Evolutionary conservation across 169 alveolate genomes (phyloP), one percentile per base, ranked within the genome.

Genomic region (Plasmodium falciparum): DNA sequence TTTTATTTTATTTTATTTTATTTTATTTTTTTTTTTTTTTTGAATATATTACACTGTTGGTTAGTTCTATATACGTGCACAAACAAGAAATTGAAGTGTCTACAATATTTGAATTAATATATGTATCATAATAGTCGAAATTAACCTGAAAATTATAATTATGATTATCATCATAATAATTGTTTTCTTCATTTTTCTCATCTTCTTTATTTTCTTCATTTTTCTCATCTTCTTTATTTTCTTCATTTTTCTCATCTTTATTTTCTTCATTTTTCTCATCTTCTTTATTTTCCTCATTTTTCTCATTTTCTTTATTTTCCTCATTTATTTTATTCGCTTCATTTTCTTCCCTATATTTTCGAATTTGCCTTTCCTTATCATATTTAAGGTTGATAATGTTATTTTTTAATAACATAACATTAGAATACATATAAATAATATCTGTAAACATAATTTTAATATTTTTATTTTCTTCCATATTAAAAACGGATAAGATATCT

Each of bases 1-100:
- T n/a, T n/a, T n/a, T n/a, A n/a, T n/a, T n/a, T n/a, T n/a, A n/a
- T n/a, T n/a, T n/a, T n/a, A n/a, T n/a, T n/a, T n/a, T n/a, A n/a
- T n/a, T n/a, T n/a, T n/a, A n/a, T 13, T 24, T 17, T 24, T 24
- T 45, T 50, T 13, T 8, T 17, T 59, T 50, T 29, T 6, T 58
- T 71, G 58, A 17, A 50, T 66, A 50, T 45, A 59, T 78, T 78
- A 78, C 89, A 78, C 47, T 65, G 54, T 78, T 78, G 49, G 89
- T 66, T 17, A 78, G 62, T 47, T 78, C 72, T 59, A 78, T 71
- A 71, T 78, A 78, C 49, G 89, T 59, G n/a, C 72, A 78, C 7
- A 78, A 49, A 12, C 78, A 65, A 7, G 43, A 63, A 45, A 78
- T 52, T 56, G 72, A 65, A 17, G 89, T 17, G 45, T 78, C 71